A percentile compares a stretch with the other conserved stretches of the same genome.
phyloP scores from a whole-genome alignment of 768 basidiomycete species.

The Crassisporium funariophilum region DNA sequence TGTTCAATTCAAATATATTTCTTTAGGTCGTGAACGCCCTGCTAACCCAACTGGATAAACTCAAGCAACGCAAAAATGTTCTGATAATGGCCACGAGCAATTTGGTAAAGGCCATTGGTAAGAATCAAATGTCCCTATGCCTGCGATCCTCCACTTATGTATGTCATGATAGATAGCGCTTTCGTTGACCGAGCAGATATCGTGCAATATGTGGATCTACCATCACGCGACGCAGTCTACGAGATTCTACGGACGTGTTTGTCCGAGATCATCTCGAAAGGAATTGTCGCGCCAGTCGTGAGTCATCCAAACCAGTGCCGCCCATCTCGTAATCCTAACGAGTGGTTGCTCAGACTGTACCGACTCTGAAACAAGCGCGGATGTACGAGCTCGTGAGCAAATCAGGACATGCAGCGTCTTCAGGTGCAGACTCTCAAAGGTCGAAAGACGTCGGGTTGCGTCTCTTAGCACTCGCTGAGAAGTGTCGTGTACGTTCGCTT shows the following conservation, averaged over 20 bases:
- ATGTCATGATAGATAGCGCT: slow-evolving; percentile 69
- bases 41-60: slow-evolving; percentile 93
- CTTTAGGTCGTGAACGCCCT: slow-evolving; percentile 94
- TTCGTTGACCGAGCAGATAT: slow-evolving; percentile 98
- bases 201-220: slow-evolving; percentile 91
- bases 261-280: slow-evolving; percentile 72
- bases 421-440: slow-evolving; percentile 38
- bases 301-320: slow-evolving; percentile 25
- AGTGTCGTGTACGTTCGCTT: slow-evolving; percentile 70
- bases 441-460: slow-evolving; percentile 56
- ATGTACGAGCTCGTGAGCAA: slow-evolving; percentile 52
- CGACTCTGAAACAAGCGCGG: slow-evolving; percentile 61
- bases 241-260: slow-evolving; percentile 87
- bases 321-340: slow-evolving; percentile 4
- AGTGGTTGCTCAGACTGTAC: slow-evolving; percentile 50
- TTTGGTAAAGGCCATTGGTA: slow-evolving; percentile 91
- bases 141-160: neutral
- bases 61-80: slow-evolving; percentile 91
- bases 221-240: slow-evolving; percentile 89
- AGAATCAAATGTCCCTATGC: neutral
- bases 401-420: slow-evolving; percentile 16
- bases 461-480: slow-evolving; percentile 67
- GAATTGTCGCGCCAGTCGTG: slow-evolving; percentile 68
- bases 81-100: slow-evolving; percentile 97
- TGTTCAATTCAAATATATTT: neutral